A percentile compares a stretch with the other conserved stretches of the same genome.
phyloP scores from a whole-genome alignment of 306 rosid genomes.

The Cucurbita ficifolia region DNA sequence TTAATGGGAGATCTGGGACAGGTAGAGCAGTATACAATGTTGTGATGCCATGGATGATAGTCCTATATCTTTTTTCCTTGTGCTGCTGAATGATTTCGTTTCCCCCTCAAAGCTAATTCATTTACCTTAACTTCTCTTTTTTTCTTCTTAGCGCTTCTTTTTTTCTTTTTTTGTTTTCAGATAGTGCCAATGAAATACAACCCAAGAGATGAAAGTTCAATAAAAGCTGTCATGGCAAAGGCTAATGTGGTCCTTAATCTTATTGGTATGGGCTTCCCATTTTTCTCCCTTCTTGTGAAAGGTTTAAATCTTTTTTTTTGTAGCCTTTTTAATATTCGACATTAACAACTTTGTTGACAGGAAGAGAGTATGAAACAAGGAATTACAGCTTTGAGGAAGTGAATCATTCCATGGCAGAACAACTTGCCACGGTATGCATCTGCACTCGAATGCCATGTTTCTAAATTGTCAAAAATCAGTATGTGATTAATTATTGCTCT shows the following conservation, averaged over 20 bases:
- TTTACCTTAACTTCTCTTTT: constrained; percentile 8
- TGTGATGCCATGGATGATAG: neutral
- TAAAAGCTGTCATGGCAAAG: constrained; percentile 94
- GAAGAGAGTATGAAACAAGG: constrained; percentile 93
- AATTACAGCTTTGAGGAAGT: constrained; percentile 93
- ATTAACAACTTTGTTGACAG: constrained; percentile 26
- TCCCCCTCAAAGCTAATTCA: constrained; percentile 7
- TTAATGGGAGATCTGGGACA: constrained; percentile 99
- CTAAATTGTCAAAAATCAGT: neutral
- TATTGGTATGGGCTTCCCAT: constrained; percentile 44
- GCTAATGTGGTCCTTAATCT: constrained; percentile 93
- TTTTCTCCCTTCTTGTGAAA: neutral
- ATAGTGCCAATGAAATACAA: constrained; percentile 93
- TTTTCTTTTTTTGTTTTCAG: constrained; percentile 13
- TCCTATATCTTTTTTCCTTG: neutral
- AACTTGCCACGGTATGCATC: constrained; percentile 54
- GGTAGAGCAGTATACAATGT: constrained; percentile 32
- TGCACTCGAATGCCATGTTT: neutral
- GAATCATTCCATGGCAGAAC: constrained; percentile 81
- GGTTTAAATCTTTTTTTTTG: neutral
- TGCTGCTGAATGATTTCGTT: neutral
- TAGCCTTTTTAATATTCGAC: neutral
- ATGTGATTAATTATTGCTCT: neutral
- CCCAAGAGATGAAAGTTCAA: constrained; percentile 88
- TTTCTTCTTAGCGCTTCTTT: neutral